phyloP scores from a whole-genome alignment of 495 filamentous ascomycete genomes.

The Poronia punctata region DNA sequence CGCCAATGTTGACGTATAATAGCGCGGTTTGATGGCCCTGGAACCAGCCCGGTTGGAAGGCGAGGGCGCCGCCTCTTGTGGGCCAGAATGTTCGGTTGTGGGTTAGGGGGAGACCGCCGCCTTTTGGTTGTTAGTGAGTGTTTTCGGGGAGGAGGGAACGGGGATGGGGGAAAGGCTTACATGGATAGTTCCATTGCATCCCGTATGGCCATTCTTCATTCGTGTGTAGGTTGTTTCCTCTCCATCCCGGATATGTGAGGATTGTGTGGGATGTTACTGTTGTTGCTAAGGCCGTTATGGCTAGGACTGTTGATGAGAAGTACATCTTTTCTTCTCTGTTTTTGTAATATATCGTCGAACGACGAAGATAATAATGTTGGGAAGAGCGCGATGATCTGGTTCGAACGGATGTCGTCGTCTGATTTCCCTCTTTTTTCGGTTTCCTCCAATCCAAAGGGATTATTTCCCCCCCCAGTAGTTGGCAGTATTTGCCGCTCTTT shows the following conservation, averaged over 20 bases:
- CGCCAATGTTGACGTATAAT: conserved; percentile 90
- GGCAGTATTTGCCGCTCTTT: too few species aligned
- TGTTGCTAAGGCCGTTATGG: conserved; percentile 40
- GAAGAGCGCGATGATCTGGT: too few species aligned
- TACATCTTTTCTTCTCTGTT: too few species aligned
- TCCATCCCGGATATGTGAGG: conserved; percentile 88
- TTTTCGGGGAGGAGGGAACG: neutral
- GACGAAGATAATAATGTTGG: too few species aligned
- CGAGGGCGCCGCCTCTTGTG: conserved; percentile 72
- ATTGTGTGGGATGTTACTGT: conserved; percentile 72
- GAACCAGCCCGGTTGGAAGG: conserved; percentile 92
- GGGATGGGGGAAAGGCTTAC: conserved; percentile 46
- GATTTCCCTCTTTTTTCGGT: too few species aligned
- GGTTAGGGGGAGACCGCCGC: conserved; percentile 74
- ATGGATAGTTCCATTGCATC: conserved; percentile 98
- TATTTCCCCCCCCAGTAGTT: too few species aligned
- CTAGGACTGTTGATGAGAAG: conserved; percentile 40
- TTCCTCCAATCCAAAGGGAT: too few species aligned
- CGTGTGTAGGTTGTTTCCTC: conserved; percentile 85
- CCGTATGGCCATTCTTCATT: conserved; percentile 80
- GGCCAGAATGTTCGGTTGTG: conserved; percentile 91
- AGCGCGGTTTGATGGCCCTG: conserved; percentile 77
- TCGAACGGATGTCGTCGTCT: too few species aligned
- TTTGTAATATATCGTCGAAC: too few species aligned
- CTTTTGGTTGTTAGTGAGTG: conserved; percentile 27